Evolutionary conservation across 495 filamentous ascomycete genomes (phyloP), one percentile per base, ranked within the genome.

Genomic region (Sabuloglossum arenarium): DNA sequence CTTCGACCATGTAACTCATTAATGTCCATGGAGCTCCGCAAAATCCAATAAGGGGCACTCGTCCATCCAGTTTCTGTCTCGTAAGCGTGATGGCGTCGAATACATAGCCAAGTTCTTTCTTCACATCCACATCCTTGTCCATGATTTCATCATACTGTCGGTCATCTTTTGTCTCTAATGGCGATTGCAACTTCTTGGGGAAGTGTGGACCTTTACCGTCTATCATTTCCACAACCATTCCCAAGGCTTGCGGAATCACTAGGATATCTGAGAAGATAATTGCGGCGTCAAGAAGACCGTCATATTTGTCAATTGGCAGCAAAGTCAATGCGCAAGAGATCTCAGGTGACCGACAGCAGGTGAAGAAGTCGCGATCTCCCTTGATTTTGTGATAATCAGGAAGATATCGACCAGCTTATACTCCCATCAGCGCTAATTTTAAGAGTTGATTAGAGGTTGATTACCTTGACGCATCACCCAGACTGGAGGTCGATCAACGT

Each of bases 191-290:
- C 23, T 90, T 91, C 51, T 86, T 70, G 6, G 93, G 89, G 68
- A 98, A 97, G 64, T 89, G 82, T 29, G 91, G 91, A 0, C 91
- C 91, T 65, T 93, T 91, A 69, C 88, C 88, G 64, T 94, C 88
- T 28, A 95, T 70, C 91, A 98, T 98, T 69, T 96, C 84, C 10
- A 98, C 91, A 21, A 70, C 71, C 93, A 98, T 97, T 0, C 91
- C 91, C 79, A 98, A 82, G 21, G 91, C 91, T 70, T 98, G 91
- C 2, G 91, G 91, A 61, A 98, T 88, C 56, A 98, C 91, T 42
- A 98, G 77, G 61, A 98, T 98, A 68, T 98, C 91, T 14, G 86
- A 94, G 77, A 98, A 98, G 66, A 98, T 98, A 62, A 98, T 98
- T 31, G 91, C 88, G 16, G 91, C 93, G 69, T 98, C 91, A 60